Evolutionary conservation across 2,329 filamentous ascomycete species (phyloP).

Genomic region (Trichoderma sp.): DNA sequence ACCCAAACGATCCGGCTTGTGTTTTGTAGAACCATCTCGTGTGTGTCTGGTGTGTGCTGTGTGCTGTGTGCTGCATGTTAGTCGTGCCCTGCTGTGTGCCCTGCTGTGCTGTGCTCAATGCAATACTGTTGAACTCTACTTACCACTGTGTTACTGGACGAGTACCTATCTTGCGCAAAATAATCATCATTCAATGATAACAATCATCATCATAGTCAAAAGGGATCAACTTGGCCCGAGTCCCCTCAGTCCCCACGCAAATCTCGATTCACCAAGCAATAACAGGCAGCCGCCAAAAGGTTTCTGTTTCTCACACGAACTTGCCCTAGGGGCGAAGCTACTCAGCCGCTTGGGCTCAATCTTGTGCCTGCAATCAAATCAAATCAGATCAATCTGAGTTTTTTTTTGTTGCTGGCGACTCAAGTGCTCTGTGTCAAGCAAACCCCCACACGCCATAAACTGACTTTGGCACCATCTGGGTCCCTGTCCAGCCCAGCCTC

Average conservation of each 20-base stretch:
- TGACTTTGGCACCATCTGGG: conserved; percentile 20
- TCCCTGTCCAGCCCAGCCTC: not conserved
- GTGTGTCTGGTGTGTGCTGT: not conserved
- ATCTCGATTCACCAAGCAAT: not conserved
- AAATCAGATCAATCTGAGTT: not conserved
- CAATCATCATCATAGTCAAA: not conserved
- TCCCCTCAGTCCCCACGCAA: not conserved
- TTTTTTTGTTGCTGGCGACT: not conserved
- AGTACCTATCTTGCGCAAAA: too few species aligned
- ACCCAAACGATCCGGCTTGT: not conserved
- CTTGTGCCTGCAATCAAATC: conserved; percentile 2
- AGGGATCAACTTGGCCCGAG: not conserved
- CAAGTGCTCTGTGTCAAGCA: not conserved
- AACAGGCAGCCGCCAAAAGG: not conserved
- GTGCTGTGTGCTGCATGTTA: not conserved
- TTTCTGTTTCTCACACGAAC: not conserved
- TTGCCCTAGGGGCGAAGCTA: not conserved
- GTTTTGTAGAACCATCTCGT: not conserved
- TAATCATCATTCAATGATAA: not conserved
- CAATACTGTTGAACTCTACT: not conserved
- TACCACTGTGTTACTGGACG: not conserved
- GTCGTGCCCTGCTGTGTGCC: too few species aligned
- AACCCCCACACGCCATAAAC: conserved; percentile 7
- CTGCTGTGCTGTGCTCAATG: too few species aligned
- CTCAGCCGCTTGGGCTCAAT: not conserved